phyloP scores from a whole-genome alignment of 73 alveolate genomes.

The Uronychia binucleata region DNA sequence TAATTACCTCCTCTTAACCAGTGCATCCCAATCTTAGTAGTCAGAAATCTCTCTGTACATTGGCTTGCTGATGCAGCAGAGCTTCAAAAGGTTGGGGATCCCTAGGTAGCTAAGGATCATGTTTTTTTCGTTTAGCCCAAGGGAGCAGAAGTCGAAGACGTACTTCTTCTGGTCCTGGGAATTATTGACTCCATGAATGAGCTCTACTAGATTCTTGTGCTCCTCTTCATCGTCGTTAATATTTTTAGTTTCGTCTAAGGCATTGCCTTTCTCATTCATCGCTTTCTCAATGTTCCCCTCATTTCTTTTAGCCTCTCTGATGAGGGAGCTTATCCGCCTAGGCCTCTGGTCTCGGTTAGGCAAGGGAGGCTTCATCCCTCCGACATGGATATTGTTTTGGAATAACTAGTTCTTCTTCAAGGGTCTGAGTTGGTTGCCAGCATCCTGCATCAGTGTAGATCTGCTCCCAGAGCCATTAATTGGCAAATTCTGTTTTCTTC shows the following conservation, averaged over 20 bases:
- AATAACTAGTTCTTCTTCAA: not conserved
- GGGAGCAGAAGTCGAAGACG: not conserved
- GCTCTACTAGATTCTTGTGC: not conserved
- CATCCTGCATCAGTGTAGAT: too few species aligned
- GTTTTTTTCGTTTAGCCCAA: not conserved
- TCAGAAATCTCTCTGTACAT: not conserved
- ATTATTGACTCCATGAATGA: not conserved
- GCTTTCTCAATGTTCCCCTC: not conserved
- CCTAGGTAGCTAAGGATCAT: not conserved
- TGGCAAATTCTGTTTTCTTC: not conserved
- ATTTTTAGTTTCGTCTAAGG: not conserved
- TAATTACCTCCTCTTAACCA: not conserved
- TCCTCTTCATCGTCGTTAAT: not conserved
- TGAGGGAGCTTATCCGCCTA: not conserved
- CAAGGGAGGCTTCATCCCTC: not conserved
- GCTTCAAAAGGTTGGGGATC: not conserved
- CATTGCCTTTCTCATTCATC: not conserved
- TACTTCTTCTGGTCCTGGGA: not conserved
- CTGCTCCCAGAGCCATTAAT: too few species aligned
- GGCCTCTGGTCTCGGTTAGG: not conserved
- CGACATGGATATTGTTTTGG: not conserved
- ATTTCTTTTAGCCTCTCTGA: not conserved
- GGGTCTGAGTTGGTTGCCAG: not conserved
- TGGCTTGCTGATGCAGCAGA: not conserved
- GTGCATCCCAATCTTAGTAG: not conserved